Conservation (phyloP, 495 filamentous ascomycete species). For the Bacidia rubella region DNA sequence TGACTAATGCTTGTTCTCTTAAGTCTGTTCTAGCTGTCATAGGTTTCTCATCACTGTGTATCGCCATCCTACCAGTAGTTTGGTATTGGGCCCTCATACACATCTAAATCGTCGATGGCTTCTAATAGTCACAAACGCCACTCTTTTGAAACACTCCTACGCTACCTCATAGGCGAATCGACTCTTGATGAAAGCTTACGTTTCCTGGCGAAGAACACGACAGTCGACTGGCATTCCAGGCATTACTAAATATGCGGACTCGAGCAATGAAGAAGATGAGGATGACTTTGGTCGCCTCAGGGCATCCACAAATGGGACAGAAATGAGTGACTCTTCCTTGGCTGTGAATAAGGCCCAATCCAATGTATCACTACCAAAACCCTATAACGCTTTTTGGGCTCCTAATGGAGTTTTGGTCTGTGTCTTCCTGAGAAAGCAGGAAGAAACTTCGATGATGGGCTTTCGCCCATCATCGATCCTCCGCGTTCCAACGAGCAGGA, state of each 20-base stretch:
- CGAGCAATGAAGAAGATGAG: constrained; percentile 77
- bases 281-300: constrained; percentile 41
- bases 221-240: constrained; percentile 40
- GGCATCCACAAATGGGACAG: constrained; percentile 28
- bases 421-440: constrained; percentile 75
- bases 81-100: too few species aligned
- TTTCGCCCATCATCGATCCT: constrained; percentile 47
- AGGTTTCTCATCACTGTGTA: too few species aligned
- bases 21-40: too few species aligned
- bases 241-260: constrained; percentile 34
- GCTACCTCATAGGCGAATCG: constrained; percentile 74
- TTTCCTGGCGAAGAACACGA: constrained; percentile 45
- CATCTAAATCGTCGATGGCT: constrained; percentile 54
- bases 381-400: constrained; percentile 65
- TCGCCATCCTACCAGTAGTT: too few species aligned
- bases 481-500: constrained; percentile 44
- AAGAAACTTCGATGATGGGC: constrained; percentile 50
- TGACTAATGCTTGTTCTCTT: too few species aligned
- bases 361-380: constrained; percentile 61
- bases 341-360: constrained; percentile 52
- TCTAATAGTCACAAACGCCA: constrained; percentile 55
- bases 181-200: constrained; percentile 60
- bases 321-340: constrained; percentile 38
- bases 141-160: constrained; percentile 69
- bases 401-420: constrained; percentile 68